Evolutionary conservation across 805 yeast genomes (phyloP).

Genomic region (Yueomyces sinensis): DNA sequence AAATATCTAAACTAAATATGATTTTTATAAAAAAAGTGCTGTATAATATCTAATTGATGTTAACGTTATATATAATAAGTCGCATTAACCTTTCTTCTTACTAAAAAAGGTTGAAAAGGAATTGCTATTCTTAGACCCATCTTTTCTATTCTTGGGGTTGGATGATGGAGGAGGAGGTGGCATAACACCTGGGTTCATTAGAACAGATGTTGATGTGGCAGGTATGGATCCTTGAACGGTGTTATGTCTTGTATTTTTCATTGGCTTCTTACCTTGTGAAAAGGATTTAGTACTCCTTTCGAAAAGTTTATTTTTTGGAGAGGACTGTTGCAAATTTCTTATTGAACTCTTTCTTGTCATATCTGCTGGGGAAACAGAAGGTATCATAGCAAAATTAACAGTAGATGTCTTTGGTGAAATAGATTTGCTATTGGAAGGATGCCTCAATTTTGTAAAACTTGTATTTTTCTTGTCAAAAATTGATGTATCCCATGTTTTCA

Average conservation of each 20-base stretch:
- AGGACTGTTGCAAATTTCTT: background rate
- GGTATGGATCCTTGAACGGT: background rate
- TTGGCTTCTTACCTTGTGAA: background rate
- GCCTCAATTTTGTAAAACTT: background rate
- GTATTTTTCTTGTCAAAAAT: background rate
- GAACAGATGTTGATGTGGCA: background rate
- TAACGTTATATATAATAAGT: no score
- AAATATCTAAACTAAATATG: no score
- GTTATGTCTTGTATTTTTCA: background rate
- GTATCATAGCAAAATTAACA: slow-evolving; percentile 1
- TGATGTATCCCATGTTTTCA: slow-evolving; percentile 1
- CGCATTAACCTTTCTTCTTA: slow-evolving; percentile 2
- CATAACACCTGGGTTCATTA: slow-evolving; percentile 1
- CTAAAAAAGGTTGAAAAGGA: slow-evolving; percentile 3
- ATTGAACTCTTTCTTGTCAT: background rate
- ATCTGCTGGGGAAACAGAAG: background rate
- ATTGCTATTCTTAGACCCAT: background rate
- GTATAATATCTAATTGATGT: no score
- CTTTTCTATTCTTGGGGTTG: background rate
- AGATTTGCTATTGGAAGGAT: background rate
- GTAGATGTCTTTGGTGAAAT: slow-evolving; percentile 1
- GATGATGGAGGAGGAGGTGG: slow-evolving; percentile 1
- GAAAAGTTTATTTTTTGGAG: background rate
- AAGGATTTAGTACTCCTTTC: background rate
- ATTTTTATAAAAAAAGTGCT: no score